Evolutionary conservation across 2,329 filamentous ascomycete species (phyloP).

Genomic region (Colletotrichum caudatum): DNA sequence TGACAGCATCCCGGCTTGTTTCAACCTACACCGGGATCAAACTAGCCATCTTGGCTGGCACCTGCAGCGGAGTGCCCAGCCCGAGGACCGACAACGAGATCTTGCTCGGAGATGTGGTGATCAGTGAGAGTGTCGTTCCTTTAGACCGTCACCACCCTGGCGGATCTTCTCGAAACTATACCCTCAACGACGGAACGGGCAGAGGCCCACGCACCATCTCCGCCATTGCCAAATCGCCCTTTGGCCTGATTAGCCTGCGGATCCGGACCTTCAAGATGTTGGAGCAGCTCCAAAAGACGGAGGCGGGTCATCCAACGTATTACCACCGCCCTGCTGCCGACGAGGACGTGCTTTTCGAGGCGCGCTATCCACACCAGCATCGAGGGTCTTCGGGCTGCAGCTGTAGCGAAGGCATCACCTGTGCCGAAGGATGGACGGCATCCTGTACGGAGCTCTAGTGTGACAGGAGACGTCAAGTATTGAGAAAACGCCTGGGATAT

Average conservation of each 20-base stretch:
- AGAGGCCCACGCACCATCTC: not conserved
- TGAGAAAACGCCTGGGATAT: too few species aligned
- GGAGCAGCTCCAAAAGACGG: slow-evolving; percentile 41
- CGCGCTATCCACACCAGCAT: too few species aligned
- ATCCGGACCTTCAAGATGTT: slow-evolving; percentile 35
- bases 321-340: too few species aligned
- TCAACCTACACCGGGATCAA: slow-evolving; percentile 47
- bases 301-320: slow-evolving; percentile 12
- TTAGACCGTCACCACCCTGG: slow-evolving; percentile 39
- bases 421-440: too few species aligned
- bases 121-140: slow-evolving; percentile 43
- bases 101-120: slow-evolving; percentile 46
- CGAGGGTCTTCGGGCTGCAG: too few species aligned
- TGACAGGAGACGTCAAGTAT: too few species aligned
- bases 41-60: slow-evolving; percentile 50
- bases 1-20: slow-evolving; percentile 41
- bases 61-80: slow-evolving; percentile 48
- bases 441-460: too few species aligned
- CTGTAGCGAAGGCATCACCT: too few species aligned
- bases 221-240: not conserved
- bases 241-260: not conserved
- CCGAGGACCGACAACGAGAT: slow-evolving; percentile 27
- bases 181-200: slow-evolving; percentile 34
- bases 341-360: too few species aligned
- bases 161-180: slow-evolving; percentile 42